Evolutionary conservation across 169 alveolate species (phyloP).

Genomic region (Eimeria falciformis): DNA sequence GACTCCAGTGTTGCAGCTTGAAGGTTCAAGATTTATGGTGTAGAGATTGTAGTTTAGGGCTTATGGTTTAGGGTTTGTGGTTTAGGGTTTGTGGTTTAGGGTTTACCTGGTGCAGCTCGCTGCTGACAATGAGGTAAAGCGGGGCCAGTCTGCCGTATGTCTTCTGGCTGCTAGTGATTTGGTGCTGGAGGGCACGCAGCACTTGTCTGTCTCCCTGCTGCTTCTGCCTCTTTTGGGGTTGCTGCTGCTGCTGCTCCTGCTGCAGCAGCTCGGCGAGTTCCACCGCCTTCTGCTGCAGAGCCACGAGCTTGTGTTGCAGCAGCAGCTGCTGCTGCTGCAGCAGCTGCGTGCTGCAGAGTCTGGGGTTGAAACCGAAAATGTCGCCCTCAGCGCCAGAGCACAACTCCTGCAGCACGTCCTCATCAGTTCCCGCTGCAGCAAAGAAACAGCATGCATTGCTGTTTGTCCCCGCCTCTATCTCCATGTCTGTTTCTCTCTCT

Average conservation of each 20-base stretch:
- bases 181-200: slow-evolving; percentile 68
- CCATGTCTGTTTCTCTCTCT: too few relatives aligned
- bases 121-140: slow-evolving; percentile 16
- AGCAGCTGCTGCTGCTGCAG: slow-evolving; percentile 73
- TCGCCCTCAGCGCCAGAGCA: slow-evolving; percentile 11
- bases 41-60: background rate
- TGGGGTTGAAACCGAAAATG: slow-evolving; percentile 21
- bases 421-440: slow-evolving; percentile 40
- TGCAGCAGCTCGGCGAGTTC: slow-evolving; percentile 63
- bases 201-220: slow-evolving; percentile 53
- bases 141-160: slow-evolving; percentile 40
- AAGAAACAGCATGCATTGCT: background rate
- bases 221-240: slow-evolving; percentile 14
- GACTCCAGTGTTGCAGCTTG: too few relatives aligned
- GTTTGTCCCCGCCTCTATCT: too few relatives aligned
- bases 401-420: slow-evolving; percentile 53
- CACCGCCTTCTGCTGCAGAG: slow-evolving; percentile 65
- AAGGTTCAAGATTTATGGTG: too few relatives aligned
- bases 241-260: slow-evolving; percentile 59
- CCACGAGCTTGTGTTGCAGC: slow-evolving; percentile 64
- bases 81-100: slow-evolving; percentile 33
- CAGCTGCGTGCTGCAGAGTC: slow-evolving; percentile 49
- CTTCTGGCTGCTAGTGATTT: slow-evolving; percentile 54
- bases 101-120: slow-evolving; percentile 60
- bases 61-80: background rate